A percentile compares a stretch with the other conserved stretches of the same genome.
These are phyloP conservation scores for Cladosporium sp. DNA, from an alignment of 2,329 filamentous ascomycete species.

Conservation along the genomic window DNA sequence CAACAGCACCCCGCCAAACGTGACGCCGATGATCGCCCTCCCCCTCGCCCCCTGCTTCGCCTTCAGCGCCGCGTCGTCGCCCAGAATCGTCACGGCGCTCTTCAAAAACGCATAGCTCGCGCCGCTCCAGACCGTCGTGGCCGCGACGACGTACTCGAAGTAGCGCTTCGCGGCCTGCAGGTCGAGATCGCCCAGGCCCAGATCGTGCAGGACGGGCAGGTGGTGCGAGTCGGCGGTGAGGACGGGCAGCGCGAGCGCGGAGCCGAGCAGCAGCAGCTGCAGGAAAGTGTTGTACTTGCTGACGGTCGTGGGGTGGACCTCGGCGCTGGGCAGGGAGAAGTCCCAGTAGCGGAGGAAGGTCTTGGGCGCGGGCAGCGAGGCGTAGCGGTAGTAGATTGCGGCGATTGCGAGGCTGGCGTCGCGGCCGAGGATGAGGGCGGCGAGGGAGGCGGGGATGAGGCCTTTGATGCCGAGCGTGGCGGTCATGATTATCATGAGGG, in stretches of 20 bases:
- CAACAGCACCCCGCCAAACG: conserved; percentile 40
- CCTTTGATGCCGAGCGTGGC: conserved; percentile 79
- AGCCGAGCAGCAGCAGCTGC: conserved; percentile 79
- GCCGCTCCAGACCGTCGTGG: conserved; percentile 89
- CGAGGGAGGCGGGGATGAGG: conserved; percentile 81
- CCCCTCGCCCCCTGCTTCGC: conserved; percentile 43
- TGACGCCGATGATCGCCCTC: conserved; percentile 42
- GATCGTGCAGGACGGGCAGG: conserved; percentile 18
- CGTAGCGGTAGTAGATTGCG: conserved; percentile 93
- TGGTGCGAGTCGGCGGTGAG: conserved; percentile 35
- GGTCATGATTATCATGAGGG: conserved; percentile 87
- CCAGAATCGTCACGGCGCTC: conserved; percentile 82
- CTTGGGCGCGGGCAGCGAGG: conserved; percentile 87
- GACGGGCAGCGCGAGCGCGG: conserved; percentile 74
- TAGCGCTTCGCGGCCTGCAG: conserved; percentile 31
- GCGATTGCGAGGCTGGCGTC: conserved; percentile 77
- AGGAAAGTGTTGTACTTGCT: conserved; percentile 90
- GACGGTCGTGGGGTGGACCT: conserved; percentile 75
- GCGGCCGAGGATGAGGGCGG: conserved; percentile 81
- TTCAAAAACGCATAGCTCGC: conserved; percentile 87
- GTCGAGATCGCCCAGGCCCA: conserved; percentile 17
- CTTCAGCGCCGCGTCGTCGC: conserved; percentile 41
- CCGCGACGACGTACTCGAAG: conserved; percentile 72
- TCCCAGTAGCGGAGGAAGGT: conserved; percentile 94
- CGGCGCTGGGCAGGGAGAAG: conserved; percentile 81